Evolutionary conservation across 2,329 filamentous ascomycete species (phyloP).

Genomic region (Cladosporium oxysporum): DNA sequence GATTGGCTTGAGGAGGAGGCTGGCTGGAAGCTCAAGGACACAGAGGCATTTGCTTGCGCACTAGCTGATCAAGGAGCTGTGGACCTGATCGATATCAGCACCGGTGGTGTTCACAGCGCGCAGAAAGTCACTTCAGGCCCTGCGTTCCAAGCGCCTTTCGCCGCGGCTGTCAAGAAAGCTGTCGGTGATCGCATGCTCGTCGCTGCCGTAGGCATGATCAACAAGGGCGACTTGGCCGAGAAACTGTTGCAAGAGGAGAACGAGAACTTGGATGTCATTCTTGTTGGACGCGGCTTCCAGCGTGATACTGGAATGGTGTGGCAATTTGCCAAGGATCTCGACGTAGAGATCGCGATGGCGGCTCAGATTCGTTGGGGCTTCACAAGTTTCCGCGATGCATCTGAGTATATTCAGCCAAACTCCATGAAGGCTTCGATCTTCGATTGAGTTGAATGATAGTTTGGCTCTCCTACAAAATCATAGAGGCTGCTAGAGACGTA

Average conservation of each 20-base stretch:
- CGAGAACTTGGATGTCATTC: conserved; percentile 65
- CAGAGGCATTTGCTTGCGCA: conserved; percentile 62
- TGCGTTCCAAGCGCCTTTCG: conserved; percentile 74
- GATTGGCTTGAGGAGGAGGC: conserved; percentile 12
- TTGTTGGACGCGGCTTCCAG: conserved; percentile 75
- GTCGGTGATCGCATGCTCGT: conserved; percentile 71
- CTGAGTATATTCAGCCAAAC: conserved; percentile 25
- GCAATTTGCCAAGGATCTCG: conserved; percentile 70
- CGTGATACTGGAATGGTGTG: conserved; percentile 74
- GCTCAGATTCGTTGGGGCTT: conserved; percentile 57
- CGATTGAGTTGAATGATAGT: neutral
- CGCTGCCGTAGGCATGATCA: conserved; percentile 74
- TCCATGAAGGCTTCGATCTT: conserved; percentile 20
- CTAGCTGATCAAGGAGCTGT: conserved; percentile 54
- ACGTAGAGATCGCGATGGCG: conserved; percentile 69
- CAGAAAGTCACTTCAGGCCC: conserved; percentile 59
- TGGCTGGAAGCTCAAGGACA: conserved; percentile 50
- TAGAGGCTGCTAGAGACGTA: neutral
- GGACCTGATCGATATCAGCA: conserved; percentile 81
- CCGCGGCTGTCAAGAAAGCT: conserved; percentile 69
- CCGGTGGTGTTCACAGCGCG: conserved; percentile 66
- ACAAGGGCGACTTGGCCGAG: conserved; percentile 67
- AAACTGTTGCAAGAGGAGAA: conserved; percentile 50
- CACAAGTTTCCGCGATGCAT: conserved; percentile 45
- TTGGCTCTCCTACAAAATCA: neutral